Base-by-base conservation (phyloP, 1,139 yeast species). In the Komagataea norvegica region DNA sequence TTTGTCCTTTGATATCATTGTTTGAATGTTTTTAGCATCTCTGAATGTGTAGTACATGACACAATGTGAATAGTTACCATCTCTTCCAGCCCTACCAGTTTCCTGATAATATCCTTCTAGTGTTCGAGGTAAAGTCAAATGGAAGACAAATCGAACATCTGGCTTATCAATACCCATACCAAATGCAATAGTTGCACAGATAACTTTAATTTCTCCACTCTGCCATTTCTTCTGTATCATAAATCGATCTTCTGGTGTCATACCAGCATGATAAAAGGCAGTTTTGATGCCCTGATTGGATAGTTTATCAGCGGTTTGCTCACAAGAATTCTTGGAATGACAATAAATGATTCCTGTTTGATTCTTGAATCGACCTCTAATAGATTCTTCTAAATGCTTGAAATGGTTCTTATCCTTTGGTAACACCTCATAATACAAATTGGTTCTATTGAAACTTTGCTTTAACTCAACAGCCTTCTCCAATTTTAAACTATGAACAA, bases 101-200 rank as follows among this genome's bases (percentile, higher is more conserved):
- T 91, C 98, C 62, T 91, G 98, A 53, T 91, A 91, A 57, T 91
- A 91, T 0, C 97, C 97, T 62, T 91, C 98, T 44, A 91, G 65
- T 34, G 88, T 85, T 54, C 96, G 67, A 0, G 98, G 97, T 26
- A 91, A 66, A n/a, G 89, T 84, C 44, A 82, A 69, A 61, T 91
- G 98, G 35, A 86, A 78, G 4, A 91, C 97, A 66, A 74, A 89
- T 37, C 98, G 64, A 8, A 91, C 98, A 60, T 91, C 94, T 0
- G 96, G 87, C 57, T 91, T 91, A 63, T 91, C 98, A 43, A 91
- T 91, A 37, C 98, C 98, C 97, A 91, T 91, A 23, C 98, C 98
- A 68, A 91, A 91, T 0, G 97, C 98, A 48, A 91, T 86, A 0
- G 98, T 91, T 0, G 98, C 98, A 63, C 97, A 91, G 9, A 91